Conservation (phyloP, 2,329 filamentous ascomycete species). For the Ophiostoma ips region DNA sequence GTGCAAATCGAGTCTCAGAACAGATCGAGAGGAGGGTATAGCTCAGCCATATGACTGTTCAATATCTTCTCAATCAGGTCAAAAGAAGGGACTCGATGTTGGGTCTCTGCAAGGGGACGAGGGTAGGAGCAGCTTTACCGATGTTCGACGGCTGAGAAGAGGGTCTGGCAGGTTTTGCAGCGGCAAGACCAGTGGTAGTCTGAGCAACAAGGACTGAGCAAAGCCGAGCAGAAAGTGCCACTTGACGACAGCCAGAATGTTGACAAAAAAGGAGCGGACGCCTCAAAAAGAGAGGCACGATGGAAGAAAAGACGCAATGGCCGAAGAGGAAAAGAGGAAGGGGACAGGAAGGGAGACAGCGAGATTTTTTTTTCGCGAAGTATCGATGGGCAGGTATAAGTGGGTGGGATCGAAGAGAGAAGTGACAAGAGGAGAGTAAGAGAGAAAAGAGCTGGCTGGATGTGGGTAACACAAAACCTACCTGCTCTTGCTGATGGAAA, state of each 20-base stretch:
- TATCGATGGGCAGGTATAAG: background rate
- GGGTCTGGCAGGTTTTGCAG: background rate
- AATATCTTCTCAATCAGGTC: too few species aligned
- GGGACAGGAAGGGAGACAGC: too few species aligned
- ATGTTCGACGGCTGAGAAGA: too few species aligned
- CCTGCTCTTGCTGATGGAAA: background rate
- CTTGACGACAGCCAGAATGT: background rate
- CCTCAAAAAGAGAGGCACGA: background rate
- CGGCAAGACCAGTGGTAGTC: background rate
- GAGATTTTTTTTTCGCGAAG: too few species aligned
- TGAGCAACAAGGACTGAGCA: background rate
- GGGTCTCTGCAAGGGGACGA: background rate
- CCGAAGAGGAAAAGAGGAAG: background rate
- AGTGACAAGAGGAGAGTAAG: background rate
- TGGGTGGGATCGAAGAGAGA: background rate
- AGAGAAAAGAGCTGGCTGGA: background rate
- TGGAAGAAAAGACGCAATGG: background rate
- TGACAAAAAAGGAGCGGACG: background rate
- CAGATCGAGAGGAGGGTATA: too few species aligned
- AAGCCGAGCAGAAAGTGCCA: background rate
- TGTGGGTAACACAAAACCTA: background rate
- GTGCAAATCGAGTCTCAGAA: too few species aligned
- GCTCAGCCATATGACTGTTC: too few species aligned
- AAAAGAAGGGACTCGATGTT: too few species aligned
- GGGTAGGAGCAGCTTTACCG: background rate